Conservation (phyloP, 2,329 filamentous ascomycete species). For the Rosellinia necatrix region DNA sequence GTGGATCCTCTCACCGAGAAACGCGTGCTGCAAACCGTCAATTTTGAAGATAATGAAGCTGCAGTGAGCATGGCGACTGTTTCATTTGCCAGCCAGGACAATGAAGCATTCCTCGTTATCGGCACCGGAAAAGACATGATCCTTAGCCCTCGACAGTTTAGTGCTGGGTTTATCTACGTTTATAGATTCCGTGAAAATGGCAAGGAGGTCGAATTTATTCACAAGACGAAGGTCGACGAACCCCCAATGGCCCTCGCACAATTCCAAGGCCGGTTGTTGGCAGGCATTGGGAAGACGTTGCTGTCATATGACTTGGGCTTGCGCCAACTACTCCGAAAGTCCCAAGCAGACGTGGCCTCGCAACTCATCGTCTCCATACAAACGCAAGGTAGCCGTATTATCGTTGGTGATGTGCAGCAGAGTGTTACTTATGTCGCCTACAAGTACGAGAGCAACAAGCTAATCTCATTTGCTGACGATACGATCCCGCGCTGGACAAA, state of each 20-base stretch:
- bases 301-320: constrained; percentile 92
- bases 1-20: constrained; percentile 82
- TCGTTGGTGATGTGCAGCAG: constrained; percentile 91
- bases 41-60: constrained; percentile 88
- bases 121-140: constrained; percentile 92
- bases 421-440: constrained; percentile 92
- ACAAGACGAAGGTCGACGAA: constrained; percentile 91
- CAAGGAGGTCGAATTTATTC: constrained; percentile 88
- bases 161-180: constrained; percentile 85
- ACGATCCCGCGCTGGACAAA: constrained; percentile 89
- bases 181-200: constrained; percentile 89
- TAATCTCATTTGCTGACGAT: constrained; percentile 94
- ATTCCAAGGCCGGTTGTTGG: constrained; percentile 88
- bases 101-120: constrained; percentile 89
- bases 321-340: constrained; percentile 89
- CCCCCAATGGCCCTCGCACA: constrained; percentile 87
- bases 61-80: constrained; percentile 85
- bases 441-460: constrained; percentile 86
- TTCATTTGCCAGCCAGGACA: constrained; percentile 84
- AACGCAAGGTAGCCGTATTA: constrained; percentile 87
- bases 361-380: constrained; percentile 88
- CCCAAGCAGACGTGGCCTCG: constrained; percentile 77
- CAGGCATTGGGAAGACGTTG: constrained; percentile 82
- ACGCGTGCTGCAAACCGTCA: constrained; percentile 73
- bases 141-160: constrained; percentile 74